Percentiles rank a stretch among this genome's conserved stretches.
Conservation (phyloP, 139 green algal genomes). For the Chlamydomonas sphaeroides region DNA sequence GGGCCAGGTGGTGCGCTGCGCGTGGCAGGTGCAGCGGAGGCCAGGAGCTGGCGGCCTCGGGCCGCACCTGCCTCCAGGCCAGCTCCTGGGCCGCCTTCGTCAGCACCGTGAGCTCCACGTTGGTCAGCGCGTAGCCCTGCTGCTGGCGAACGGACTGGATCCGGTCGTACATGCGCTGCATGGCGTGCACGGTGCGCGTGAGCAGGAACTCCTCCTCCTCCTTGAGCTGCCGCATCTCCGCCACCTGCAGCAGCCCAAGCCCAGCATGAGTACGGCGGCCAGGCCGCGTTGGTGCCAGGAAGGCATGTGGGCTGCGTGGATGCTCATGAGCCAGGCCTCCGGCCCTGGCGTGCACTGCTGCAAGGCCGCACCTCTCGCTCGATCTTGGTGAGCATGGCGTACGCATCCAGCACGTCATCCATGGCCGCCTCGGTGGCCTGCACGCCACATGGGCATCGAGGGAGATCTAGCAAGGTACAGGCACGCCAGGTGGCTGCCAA, state of each 20-base stretch:
- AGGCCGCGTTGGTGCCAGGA: too few species aligned
- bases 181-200: conserved; percentile 40
- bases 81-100: conserved; percentile 48
- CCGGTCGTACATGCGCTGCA: conserved; percentile 40
- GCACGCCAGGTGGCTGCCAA: too few species aligned
- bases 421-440: conserved; percentile 1
- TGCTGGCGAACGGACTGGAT: conserved; percentile 18
- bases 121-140: conserved; percentile 56
- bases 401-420: conserved; percentile 32
- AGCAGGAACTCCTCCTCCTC: conserved; percentile 69
- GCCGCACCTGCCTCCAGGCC: conserved; percentile 50
- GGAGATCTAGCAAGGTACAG: not conserved
- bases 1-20: too few species aligned
- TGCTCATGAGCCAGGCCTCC: too few species aligned
- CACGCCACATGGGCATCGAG: not conserved
- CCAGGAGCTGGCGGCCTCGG: too few species aligned
- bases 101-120: conserved; percentile 53
- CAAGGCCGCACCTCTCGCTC: conserved; percentile 24
- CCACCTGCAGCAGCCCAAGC: conserved; percentile 49
- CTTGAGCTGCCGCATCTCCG: conserved; percentile 71
- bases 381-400: conserved; percentile 40
- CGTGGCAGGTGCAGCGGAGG: too few species aligned
- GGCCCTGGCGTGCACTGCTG: too few species aligned
- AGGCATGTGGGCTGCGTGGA: too few species aligned
- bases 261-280: too few species aligned